These are phyloP conservation scores for Prinsepia uniflora DNA, from an alignment of 306 rosid species.

Conservation along the genomic window DNA sequence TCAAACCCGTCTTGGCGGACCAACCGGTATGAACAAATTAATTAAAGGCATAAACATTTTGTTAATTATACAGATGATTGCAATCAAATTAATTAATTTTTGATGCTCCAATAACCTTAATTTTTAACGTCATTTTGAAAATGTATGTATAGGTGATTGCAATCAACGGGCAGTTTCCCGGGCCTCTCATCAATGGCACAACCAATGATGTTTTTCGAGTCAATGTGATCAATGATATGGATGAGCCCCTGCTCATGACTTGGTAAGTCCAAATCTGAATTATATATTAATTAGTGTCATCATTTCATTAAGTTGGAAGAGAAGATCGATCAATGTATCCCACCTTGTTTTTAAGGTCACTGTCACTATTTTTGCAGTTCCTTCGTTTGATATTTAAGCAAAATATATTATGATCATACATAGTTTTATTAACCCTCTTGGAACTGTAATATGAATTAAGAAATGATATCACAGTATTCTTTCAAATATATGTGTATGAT, in stretches of 20 bases:
- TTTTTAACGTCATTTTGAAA: background rate
- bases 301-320: background rate
- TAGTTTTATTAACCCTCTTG: too few species aligned
- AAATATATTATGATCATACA: too few species aligned
- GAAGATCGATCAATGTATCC: too few species aligned
- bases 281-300: background rate
- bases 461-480: too few species aligned
- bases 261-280: conserved; percentile 32
- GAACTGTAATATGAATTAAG: too few species aligned
- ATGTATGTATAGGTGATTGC: conserved; percentile 41
- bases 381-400: too few species aligned
- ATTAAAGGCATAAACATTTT: background rate
- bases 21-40: conserved; percentile 44
- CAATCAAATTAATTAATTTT: too few species aligned
- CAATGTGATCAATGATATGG: conserved; percentile 48
- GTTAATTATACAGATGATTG: too few species aligned
- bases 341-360: too few species aligned
- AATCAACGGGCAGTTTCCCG: conserved; percentile 70
- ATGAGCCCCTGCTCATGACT: conserved; percentile 59
- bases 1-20: conserved; percentile 34
- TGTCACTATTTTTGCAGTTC: too few species aligned
- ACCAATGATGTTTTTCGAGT: conserved; percentile 51
- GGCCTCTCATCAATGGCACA: conserved; percentile 65
- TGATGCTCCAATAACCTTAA: background rate
- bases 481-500: too few species aligned